Evolutionary conservation across 306 rosid genomes (phyloP).

Genomic region (Dicorynia guianensis): DNA sequence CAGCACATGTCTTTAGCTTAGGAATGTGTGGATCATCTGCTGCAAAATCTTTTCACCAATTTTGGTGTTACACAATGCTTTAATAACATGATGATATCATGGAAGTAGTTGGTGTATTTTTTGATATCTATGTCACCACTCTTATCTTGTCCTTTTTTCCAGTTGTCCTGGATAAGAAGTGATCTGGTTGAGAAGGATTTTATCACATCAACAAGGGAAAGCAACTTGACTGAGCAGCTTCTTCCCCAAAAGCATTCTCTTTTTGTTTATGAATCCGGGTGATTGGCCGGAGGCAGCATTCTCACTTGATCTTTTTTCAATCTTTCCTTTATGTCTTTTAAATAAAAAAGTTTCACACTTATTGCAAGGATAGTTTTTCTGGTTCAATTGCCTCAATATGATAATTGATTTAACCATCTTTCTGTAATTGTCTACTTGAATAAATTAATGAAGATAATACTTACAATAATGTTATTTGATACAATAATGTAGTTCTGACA

Average conservation of each 20-base stretch:
- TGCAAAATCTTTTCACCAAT: neutral
- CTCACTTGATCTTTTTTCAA: slow-evolving; percentile 31
- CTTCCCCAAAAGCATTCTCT: slow-evolving; percentile 76
- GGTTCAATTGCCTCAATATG: slow-evolving; percentile 8
- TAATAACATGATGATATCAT: neutral
- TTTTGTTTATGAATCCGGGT: slow-evolving; percentile 81
- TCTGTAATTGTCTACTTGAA: slow-evolving; percentile 14
- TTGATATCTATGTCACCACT: slow-evolving; percentile 17
- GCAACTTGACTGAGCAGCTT: slow-evolving; percentile 75
- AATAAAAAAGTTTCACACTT: slow-evolving; percentile 13
- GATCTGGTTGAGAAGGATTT: slow-evolving; percentile 68
- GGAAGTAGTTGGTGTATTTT: neutral
- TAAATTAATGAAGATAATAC: neutral
- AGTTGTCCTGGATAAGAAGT: slow-evolving; percentile 52
- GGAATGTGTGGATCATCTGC: slow-evolving; percentile 1
- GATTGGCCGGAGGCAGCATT: slow-evolving; percentile 38
- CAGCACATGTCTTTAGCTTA: neutral
- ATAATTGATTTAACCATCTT: neutral
- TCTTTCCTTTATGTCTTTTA: neutral
- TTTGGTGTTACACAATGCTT: slow-evolving; percentile 11
- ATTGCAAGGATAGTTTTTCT: neutral
- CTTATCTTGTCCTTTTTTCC: slow-evolving; percentile 24
- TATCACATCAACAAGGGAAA: slow-evolving; percentile 71
- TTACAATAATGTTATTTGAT: neutral
- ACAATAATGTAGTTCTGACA: slow-evolving; percentile 20